Conservation (phyloP, 1,139 yeast genomes). For the Debaryomyces nepalensis region DNA sequence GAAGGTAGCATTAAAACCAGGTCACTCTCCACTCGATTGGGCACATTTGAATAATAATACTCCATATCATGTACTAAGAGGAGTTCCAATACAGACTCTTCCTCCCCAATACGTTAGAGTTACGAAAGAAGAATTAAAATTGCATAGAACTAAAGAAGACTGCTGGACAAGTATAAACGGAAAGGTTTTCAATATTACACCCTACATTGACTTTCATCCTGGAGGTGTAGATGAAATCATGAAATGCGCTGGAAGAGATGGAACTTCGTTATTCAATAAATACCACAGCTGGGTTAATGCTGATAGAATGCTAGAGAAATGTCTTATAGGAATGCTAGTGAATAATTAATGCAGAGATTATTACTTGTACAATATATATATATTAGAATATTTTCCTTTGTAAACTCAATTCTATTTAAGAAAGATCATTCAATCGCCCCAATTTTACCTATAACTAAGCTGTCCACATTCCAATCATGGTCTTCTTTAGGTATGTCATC, state of each 20-base stretch:
- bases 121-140: conserved; percentile 59
- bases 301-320: conserved; percentile 78
- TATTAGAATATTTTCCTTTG: background rate
- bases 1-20: conserved; percentile 73
- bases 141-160: conserved; percentile 63
- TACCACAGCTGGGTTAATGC: conserved; percentile 91
- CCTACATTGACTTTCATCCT: conserved; percentile 86
- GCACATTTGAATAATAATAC: conserved; percentile 56
- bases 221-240: conserved; percentile 85
- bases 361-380: no score
- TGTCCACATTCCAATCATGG: conserved; percentile 74
- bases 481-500: conserved; percentile 62
- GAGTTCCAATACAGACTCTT: conserved; percentile 44
- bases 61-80: conserved; percentile 40
- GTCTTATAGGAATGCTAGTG: conserved; percentile 66
- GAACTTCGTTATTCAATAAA: conserved; percentile 76
- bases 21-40: conserved; percentile 90
- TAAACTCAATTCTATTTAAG: background rate
- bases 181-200: conserved; percentile 82
- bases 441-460: conserved; percentile 44
- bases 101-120: conserved; percentile 56
- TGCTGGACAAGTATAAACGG: conserved; percentile 88
- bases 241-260: conserved; percentile 85
- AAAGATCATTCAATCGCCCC: background rate
- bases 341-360: no score